A percentile compares a stretch with the other conserved stretches of the same genome.
Conservation (phyloP, 352 stramenopile genomes). For the Globisporangium camurandrum region DNA sequence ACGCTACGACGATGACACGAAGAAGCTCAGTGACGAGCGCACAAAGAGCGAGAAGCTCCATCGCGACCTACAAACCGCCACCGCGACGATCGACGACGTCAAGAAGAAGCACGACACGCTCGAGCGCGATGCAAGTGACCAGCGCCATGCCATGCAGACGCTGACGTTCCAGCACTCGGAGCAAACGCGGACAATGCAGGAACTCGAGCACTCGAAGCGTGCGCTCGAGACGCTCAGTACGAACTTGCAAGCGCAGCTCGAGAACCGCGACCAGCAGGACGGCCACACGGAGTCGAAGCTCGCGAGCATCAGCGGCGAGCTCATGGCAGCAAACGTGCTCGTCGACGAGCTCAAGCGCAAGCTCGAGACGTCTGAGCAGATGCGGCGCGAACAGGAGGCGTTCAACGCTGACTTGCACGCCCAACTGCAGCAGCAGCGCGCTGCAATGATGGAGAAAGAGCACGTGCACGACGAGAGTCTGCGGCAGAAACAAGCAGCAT, state of each 20-base stretch:
- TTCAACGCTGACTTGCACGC: constrained; percentile 44
- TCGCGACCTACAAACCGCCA: constrained; percentile 28
- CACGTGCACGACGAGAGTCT: constrained; percentile 28
- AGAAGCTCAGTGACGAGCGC: constrained; percentile 22
- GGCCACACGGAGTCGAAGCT: constrained; percentile 68
- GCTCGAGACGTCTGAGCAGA: constrained; percentile 56
- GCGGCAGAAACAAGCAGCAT: constrained; percentile 27
- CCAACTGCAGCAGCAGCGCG: constrained; percentile 43
- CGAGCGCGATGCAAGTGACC: constrained; percentile 37
- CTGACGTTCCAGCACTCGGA: constrained; percentile 45
- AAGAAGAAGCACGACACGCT: constrained; percentile 50
- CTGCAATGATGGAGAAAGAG: constrained; percentile 40
- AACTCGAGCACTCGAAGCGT: constrained; percentile 52
- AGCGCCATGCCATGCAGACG: constrained; percentile 51
- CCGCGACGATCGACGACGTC: constrained; percentile 21
- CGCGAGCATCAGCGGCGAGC: constrained; percentile 51
- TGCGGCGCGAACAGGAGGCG: constrained; percentile 52
- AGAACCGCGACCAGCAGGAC: constrained; percentile 50
- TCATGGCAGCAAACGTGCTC: constrained; percentile 73
- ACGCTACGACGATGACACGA: constrained; percentile 8
- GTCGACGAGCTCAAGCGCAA: constrained; percentile 65
- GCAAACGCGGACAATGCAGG: constrained; percentile 43
- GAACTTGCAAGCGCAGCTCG: constrained; percentile 49
- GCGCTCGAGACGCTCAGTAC: constrained; percentile 56
- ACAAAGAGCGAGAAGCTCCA: constrained; percentile 31